Evolutionary conservation across 208 protist genomes (phyloP), one percentile per base, ranked within the genome.

Genomic region (Acanthamoeba royreba): DNA sequence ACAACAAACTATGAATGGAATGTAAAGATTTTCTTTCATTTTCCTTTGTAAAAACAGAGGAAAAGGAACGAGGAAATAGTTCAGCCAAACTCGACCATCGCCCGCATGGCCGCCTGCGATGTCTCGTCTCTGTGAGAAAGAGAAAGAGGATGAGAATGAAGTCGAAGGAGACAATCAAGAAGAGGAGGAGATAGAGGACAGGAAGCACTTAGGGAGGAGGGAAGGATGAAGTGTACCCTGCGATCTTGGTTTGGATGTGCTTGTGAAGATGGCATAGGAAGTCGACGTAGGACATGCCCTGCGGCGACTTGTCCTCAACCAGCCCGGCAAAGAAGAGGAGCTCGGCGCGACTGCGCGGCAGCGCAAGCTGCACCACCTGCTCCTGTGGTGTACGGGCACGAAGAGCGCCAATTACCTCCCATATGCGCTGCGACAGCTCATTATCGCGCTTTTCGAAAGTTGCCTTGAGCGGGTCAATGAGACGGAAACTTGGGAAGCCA

Each of bases 181-280:
- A 87, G 49, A 87, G 49, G 22, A 58, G 38, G 19, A 5, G 53
- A 53, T 7, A 53, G 79, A 87, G 31, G 43, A 72, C 4, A 42
- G 11, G 4, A 74, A 61, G 31, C 11, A 55, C n/a, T 2, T n/a
- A n/a, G n/a, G n/a, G n/a, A n/a, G n/a, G n/a, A n/a, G n/a, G n/a
- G n/a, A n/a, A n/a, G n/a, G n/a, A n/a, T n/a, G n/a, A n/a, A n/a
- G n/a, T n/a, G n/a, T 25, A 93, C 90, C 90, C 66, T 69, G 66
- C 22, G 33, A 93, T 45, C 74, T 93, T 93, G 90, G 45, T 93
- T 72, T 93, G 90, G 72, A 93, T 93, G 66, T 93, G 90, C 40
- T 53, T 45, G 74, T 93, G 90, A 22, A 93, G 53, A 0, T 93
- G 90, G 28, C 63, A 87, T 35, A 93, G 72, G 45, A 93, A 93